These are phyloP conservation scores for Cubamyces lactineus DNA, from an alignment of 768 basidiomycete species.

Conservation along the genomic window DNA sequence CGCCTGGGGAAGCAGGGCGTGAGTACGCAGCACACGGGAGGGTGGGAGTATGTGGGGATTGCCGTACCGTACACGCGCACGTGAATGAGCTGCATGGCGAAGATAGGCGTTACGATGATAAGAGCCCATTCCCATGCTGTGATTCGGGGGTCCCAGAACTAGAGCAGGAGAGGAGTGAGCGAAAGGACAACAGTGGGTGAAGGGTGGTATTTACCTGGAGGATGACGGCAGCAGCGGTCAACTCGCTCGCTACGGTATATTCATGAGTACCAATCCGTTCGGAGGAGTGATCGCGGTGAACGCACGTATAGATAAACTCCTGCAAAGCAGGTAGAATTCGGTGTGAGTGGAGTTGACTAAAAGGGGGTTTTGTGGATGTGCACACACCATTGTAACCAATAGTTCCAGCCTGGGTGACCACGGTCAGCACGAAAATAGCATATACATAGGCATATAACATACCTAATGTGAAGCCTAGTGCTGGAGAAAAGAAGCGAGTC, in stretches of 20 bases:
- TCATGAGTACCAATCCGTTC: slow-evolving; percentile 14
- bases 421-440: not conserved
- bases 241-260: slow-evolving; percentile 49
- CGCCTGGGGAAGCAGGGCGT: slow-evolving; percentile 38
- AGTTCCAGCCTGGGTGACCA: slow-evolving; percentile 49
- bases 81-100: slow-evolving; percentile 56
- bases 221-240: slow-evolving; percentile 60
- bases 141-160: slow-evolving; percentile 49
- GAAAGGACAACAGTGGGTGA: not conserved
- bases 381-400: slow-evolving; percentile 54
- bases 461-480: slow-evolving; percentile 63
- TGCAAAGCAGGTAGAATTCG: slow-evolving; percentile 19
- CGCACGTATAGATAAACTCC: slow-evolving; percentile 46
- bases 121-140: slow-evolving; percentile 60
- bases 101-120: slow-evolving; percentile 55
- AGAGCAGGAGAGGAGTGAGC: slow-evolving; percentile 27
- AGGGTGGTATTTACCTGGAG: slow-evolving; percentile 39
- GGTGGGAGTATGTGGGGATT: not conserved
- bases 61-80: slow-evolving; percentile 58
- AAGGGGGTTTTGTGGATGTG: not conserved
- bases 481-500: slow-evolving; percentile 59
- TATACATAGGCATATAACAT: slow-evolving; percentile 13
- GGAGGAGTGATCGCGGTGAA: slow-evolving; percentile 18
- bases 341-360: slow-evolving; percentile 18
- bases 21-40: not conserved